Base-by-base conservation (phyloP, 495 filamentous ascomycete genomes). In the Lasiosphaeriaceae sp. region DNA sequence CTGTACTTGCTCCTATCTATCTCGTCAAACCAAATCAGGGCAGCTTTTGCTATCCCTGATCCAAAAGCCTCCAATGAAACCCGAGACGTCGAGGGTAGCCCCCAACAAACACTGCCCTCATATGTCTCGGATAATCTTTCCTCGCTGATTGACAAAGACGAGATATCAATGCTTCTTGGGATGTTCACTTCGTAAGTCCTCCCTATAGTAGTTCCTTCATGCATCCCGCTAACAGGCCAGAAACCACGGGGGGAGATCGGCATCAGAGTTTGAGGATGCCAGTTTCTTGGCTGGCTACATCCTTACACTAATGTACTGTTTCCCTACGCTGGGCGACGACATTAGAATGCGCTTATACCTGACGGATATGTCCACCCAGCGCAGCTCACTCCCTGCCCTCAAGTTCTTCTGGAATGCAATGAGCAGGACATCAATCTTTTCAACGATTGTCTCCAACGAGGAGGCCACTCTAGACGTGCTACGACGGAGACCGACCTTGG, bases 271-370 rank as follows among this genome's bases (percentile, higher is more conserved):
- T 29, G 75, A 82, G 53, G 84, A 91, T 64, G 87, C 90, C 0
- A 85, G 83, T 57, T 74, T 88, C 12, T 79, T 97, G 46, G 92
- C 95, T 46, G 89, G 85, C 46, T 97, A 96, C 66, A 89, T 91
- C 2, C 76, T 97, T 43, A 94, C 89, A 14, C 72, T 99, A 9
- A 72, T 97, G 7, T 84, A 88, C 55, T 89, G 90, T 53, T 99
- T 99, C 61, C 94, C 92, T 19, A 78, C 81, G 9, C 80, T 84
- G 39, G 83, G 85, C 19, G 91, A 96, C 63, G 95, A 97, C 51
- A 95, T 97, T 50, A 87, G 92, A 1, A 96, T 97, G 90, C 95
- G 94, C 79, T 75, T 99, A 4, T 97, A 92, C 61, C 74, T 92
- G 14, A 87, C 90, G 0, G 91, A 91, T 29, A 85, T 89, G 11